Percentiles rank a stretch among this genome's conserved stretches.
These are phyloP conservation scores for Flaveria robusta DNA, from an alignment of 129 eudicot species.

Conservation along the genomic window DNA sequence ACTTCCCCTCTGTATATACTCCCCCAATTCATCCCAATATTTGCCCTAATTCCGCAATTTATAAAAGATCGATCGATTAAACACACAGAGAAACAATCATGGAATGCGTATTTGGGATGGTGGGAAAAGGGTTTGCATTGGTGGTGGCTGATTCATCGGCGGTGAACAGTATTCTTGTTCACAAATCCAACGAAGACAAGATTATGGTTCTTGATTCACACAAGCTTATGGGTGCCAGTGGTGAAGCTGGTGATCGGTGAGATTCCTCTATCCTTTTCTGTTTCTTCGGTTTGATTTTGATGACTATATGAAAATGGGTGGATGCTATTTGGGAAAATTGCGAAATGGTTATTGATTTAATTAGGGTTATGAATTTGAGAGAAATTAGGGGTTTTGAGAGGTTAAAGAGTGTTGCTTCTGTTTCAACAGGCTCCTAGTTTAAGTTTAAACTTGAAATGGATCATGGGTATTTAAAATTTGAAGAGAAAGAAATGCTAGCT, in stretches of 20 bases:
- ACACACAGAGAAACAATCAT: conserved; percentile 34
- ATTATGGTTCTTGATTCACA: conserved; percentile 92
- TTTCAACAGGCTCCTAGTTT: neutral
- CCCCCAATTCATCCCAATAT: conserved; percentile 4
- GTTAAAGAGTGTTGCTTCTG: neutral
- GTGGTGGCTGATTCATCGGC: conserved; percentile 97
- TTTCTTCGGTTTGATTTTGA: neutral
- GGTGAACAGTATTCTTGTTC: conserved; percentile 88
- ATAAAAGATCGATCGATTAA: neutral
- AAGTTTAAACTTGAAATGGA: neutral
- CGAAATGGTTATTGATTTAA: neutral
- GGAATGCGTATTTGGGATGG: conserved; percentile 96
- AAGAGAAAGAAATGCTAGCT: neutral
- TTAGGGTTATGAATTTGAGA: conserved; percentile 12
- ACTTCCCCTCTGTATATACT: conserved; percentile 22
- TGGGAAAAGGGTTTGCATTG: conserved; percentile 80
- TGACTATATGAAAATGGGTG: conserved; percentile 7
- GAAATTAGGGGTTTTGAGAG: conserved; percentile 25
- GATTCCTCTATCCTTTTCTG: conserved; percentile 36
- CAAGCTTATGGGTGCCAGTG: conserved; percentile 97
- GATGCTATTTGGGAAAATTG: conserved; percentile 1
- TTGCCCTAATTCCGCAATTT: conserved; percentile 14
- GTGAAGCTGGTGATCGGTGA: conserved; percentile 85
- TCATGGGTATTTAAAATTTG: neutral
- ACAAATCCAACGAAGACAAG: conserved; percentile 93